Conservation (phyloP, 768 basidiomycete genomes). For the Auriscalpium orientale region DNA sequence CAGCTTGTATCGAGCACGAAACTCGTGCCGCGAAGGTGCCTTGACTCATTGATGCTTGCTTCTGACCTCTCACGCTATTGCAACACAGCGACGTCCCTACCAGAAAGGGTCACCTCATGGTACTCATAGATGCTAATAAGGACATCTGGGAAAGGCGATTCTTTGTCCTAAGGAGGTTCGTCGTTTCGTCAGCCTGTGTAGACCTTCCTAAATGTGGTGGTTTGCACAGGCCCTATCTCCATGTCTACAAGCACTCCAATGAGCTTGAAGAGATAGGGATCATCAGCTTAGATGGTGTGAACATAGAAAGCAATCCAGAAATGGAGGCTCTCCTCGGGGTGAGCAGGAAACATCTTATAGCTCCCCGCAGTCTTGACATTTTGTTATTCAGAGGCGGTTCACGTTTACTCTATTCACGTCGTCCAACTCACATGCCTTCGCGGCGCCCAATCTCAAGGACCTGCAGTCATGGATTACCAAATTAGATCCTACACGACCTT, state of each 20-base stretch:
- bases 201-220: background rate
- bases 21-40: slow-evolving; percentile 64
- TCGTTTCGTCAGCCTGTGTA: background rate
- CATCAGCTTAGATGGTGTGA: slow-evolving; percentile 78
- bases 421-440: slow-evolving; percentile 86
- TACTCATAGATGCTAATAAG: slow-evolving; percentile 73
- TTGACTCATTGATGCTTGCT: slow-evolving; percentile 4
- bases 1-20: slow-evolving; percentile 71
- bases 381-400: slow-evolving; percentile 55
- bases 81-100: slow-evolving; percentile 63
- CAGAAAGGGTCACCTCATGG: slow-evolving; percentile 77
- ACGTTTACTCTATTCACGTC: slow-evolving; percentile 89
- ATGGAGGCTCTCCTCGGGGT: slow-evolving; percentile 84
- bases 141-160: slow-evolving; percentile 78
- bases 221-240: slow-evolving; percentile 71
- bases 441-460: slow-evolving; percentile 77
- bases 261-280: slow-evolving; percentile 80
- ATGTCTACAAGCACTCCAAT: slow-evolving; percentile 77
- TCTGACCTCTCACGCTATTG: background rate
- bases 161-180: slow-evolving; percentile 81
- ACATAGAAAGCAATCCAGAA: slow-evolving; percentile 77
- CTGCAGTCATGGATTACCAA: slow-evolving; percentile 78
- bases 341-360: slow-evolving; percentile 13
- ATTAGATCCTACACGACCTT: slow-evolving; percentile 67
- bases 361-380: background rate